Percentiles rank a stretch among this genome's conserved stretches.
Conservation (phyloP, 768 basidiomycete genomes). For the Termitomyces sp. region DNA sequence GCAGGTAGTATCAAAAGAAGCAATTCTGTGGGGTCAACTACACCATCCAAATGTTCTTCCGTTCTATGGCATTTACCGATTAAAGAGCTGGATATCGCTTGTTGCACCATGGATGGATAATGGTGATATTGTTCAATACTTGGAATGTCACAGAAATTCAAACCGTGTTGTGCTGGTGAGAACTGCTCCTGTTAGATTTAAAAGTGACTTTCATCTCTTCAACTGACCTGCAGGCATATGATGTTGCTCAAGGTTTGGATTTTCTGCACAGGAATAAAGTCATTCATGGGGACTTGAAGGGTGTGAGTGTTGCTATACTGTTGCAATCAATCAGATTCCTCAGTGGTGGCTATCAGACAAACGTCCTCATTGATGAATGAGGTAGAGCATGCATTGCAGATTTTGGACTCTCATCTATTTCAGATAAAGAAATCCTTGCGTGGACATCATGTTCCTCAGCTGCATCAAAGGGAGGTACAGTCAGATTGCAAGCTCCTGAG, state of each 20-base stretch:
- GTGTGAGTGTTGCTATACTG: too few relatives aligned
- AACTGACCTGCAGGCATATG: background rate
- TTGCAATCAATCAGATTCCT: too few relatives aligned
- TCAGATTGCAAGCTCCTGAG: constrained; percentile 18
- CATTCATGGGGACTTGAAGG: background rate
- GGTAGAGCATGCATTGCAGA: constrained; percentile 13
- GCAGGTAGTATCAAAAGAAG: background rate
- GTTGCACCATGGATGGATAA: constrained; percentile 1
- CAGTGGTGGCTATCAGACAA: too few relatives aligned
- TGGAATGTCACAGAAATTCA: background rate
- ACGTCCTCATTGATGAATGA: too few relatives aligned
- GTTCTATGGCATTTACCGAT: constrained; percentile 1
- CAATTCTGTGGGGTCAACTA: background rate
- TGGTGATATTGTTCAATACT: background rate
- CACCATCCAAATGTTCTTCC: background rate
- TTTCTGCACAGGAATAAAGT: background rate
- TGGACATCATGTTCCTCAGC: constrained; percentile 5
- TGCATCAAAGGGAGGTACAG: constrained; percentile 4
- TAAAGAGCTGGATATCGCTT: background rate
- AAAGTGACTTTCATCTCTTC: too few relatives aligned
- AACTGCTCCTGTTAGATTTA: too few relatives aligned
- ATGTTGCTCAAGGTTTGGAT: background rate
- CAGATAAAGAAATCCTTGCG: constrained; percentile 2
- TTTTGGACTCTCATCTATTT: constrained; percentile 17
- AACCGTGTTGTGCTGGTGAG: background rate